Evolutionary conservation across 2,329 filamentous ascomycete genomes (phyloP).

Genomic region (Fusarium palustre): DNA sequence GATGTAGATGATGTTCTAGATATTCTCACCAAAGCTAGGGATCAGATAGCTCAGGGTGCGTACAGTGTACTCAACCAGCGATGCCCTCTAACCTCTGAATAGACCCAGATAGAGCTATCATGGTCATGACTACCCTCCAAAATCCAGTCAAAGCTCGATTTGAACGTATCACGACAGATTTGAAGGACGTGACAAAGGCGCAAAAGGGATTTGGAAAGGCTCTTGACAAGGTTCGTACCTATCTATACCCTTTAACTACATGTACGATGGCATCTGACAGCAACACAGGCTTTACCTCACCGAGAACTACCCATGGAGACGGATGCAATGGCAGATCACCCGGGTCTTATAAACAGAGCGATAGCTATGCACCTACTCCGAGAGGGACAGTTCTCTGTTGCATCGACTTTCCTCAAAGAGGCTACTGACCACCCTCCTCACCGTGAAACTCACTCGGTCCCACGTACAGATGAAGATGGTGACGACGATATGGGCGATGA

Average conservation of each 20-base stretch:
- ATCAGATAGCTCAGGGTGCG: slow-evolving; percentile 76
- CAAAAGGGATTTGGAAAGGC: slow-evolving; percentile 87
- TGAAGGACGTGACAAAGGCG: slow-evolving; percentile 85
- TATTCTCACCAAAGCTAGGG: slow-evolving; percentile 77
- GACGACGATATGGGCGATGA: slow-evolving; percentile 52
- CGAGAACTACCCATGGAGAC: slow-evolving; percentile 80
- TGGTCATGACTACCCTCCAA: slow-evolving; percentile 85
- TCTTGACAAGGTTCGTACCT: slow-evolving; percentile 75
- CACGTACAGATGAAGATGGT: slow-evolving; percentile 49
- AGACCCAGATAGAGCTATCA: slow-evolving; percentile 63
- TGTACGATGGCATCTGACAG: slow-evolving; percentile 28
- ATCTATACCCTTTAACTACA: neutral
- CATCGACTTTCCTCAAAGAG: slow-evolving; percentile 85
- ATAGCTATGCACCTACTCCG: slow-evolving; percentile 97
- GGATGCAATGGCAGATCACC: slow-evolving; percentile 81
- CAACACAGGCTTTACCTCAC: slow-evolving; percentile 53
- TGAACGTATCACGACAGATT: slow-evolving; percentile 80
- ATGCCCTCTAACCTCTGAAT: slow-evolving; percentile 24
- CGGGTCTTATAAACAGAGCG: slow-evolving; percentile 86
- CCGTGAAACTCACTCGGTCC: slow-evolving; percentile 36
- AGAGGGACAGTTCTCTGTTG: slow-evolving; percentile 92
- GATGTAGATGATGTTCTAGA: slow-evolving; percentile 89
- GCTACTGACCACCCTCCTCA: slow-evolving; percentile 56
- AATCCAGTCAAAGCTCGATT: slow-evolving; percentile 85
- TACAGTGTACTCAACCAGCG: neutral